Conservation (phyloP, 495 filamentous ascomycete genomes). For the Parathielavia hyrcaniae region DNA sequence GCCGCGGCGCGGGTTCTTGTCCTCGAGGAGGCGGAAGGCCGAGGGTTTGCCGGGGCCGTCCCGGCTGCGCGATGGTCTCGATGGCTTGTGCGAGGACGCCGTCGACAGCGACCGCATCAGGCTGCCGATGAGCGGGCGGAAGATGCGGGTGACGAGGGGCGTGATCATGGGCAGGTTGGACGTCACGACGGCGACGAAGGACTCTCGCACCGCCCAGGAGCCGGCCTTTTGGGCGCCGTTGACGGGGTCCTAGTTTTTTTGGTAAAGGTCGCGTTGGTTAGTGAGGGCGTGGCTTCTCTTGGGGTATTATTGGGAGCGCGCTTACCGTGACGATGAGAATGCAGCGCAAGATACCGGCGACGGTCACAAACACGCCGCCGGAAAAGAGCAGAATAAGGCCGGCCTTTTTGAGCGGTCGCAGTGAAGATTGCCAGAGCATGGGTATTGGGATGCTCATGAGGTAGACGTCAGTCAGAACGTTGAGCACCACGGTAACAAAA, state of each 20-base stretch:
- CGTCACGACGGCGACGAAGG: slow-evolving; percentile 48
- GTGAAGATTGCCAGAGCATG: slow-evolving; percentile 46
- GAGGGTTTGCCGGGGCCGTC: slow-evolving; percentile 15
- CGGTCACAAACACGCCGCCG: slow-evolving; percentile 45
- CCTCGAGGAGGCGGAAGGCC: slow-evolving; percentile 27
- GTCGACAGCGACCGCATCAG: slow-evolving; percentile 22
- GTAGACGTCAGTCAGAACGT: slow-evolving; percentile 49
- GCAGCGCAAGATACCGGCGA: slow-evolving; percentile 45
- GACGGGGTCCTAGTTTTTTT: slow-evolving; percentile 37
- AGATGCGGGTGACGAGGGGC: slow-evolving; percentile 39
- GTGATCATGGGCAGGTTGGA: slow-evolving; percentile 51
- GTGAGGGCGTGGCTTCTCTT: not conserved
- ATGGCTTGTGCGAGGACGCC: slow-evolving; percentile 23
- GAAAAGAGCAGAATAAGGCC: slow-evolving; percentile 46
- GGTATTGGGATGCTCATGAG: slow-evolving; percentile 50
- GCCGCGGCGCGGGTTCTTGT: slow-evolving; percentile 40
- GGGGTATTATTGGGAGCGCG: slow-evolving; percentile 4
- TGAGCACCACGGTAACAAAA: slow-evolving; percentile 43
- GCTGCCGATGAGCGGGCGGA: slow-evolving; percentile 30
- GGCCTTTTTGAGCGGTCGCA: slow-evolving; percentile 43
- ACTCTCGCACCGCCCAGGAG: slow-evolving; percentile 47
- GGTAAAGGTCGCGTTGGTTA: not conserved
- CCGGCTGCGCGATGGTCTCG: slow-evolving; percentile 23
- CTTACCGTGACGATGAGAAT: slow-evolving; percentile 37
- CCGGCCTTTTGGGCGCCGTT: slow-evolving; percentile 40